Evolutionary conservation across 2,329 filamentous ascomycete species (phyloP).

Genomic region (Sclerotinia spermophila): DNA sequence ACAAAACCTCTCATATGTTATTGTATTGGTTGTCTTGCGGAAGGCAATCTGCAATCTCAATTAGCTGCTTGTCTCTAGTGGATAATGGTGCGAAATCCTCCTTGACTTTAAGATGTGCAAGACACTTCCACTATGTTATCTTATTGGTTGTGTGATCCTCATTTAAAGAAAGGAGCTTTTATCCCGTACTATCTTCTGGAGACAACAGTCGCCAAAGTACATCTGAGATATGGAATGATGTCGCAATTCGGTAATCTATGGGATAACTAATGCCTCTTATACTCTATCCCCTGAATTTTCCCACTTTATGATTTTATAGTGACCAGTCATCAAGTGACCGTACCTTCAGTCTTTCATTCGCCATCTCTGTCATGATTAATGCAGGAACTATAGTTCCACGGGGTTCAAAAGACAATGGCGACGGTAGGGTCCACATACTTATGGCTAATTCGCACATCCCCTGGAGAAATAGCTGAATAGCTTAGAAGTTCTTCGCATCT

Average conservation of each 20-base stretch:
- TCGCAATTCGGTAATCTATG: background rate
- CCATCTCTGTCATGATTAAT: background rate
- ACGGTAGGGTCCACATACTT: background rate
- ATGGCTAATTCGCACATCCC: background rate
- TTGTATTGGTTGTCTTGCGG: background rate
- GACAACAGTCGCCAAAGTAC: background rate
- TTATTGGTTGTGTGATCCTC: background rate
- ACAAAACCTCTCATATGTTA: background rate
- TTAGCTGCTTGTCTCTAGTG: background rate
- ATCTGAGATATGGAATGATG: background rate
- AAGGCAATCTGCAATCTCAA: background rate
- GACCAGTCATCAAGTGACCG: background rate
- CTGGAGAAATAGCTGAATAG: background rate
- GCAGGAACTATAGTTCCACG: background rate
- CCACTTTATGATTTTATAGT: background rate
- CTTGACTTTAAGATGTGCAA: background rate
- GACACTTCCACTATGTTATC: background rate
- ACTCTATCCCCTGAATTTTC: background rate
- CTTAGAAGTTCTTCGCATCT: background rate
- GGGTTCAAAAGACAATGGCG: background rate
- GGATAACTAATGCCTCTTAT: background rate
- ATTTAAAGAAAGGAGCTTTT: background rate
- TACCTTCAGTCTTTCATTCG: background rate
- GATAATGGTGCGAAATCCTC: background rate
- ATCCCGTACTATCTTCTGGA: background rate